Percentiles rank a stretch among this genome's conserved stretches.
Conservation (phyloP, 305 asterid species). For the Euphrasia arctica region DNA sequence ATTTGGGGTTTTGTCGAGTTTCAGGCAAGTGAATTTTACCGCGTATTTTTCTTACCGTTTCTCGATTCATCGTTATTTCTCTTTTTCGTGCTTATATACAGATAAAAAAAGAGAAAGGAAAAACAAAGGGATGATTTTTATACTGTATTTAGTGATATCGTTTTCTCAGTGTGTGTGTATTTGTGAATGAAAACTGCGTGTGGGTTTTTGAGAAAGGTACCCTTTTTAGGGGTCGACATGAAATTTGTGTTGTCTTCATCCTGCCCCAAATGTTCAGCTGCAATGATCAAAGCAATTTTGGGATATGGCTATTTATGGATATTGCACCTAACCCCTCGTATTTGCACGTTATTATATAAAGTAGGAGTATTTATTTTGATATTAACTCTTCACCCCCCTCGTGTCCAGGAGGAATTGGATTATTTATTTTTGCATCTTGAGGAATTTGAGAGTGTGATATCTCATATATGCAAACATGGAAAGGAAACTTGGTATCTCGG, state of each 20-base stretch:
- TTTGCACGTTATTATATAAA: neutral
- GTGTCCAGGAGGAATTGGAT: conserved; percentile 16
- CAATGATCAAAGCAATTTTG: conserved; percentile 7
- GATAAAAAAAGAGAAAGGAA: too few species aligned
- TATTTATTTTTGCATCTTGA: conserved; percentile 20
- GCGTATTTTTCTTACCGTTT: conserved; percentile 6
- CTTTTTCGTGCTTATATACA: neutral
- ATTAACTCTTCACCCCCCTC: neutral
- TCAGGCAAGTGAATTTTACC: conserved; percentile 27
- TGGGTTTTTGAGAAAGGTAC: neutral
- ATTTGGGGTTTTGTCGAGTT: conserved; percentile 24
- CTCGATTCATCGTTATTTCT: conserved; percentile 1
- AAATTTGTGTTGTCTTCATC: neutral
- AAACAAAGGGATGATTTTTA: too few species aligned
- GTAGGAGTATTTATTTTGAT: too few species aligned
- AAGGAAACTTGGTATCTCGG: conserved; percentile 40
- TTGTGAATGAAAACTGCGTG: too few species aligned
- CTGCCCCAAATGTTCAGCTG: conserved; percentile 7
- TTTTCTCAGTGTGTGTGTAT: too few species aligned
- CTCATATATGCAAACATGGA: conserved; percentile 41
- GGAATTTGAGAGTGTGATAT: conserved; percentile 30
- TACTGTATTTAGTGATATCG: too few species aligned
- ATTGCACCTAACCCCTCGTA: neutral
- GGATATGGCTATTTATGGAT: conserved; percentile 5
- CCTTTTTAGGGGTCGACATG: neutral